Percentiles rank a stretch among this genome's conserved stretches.
Conservation (phyloP, 805 yeast genomes). For the Saccharomycopsis microspora region DNA sequence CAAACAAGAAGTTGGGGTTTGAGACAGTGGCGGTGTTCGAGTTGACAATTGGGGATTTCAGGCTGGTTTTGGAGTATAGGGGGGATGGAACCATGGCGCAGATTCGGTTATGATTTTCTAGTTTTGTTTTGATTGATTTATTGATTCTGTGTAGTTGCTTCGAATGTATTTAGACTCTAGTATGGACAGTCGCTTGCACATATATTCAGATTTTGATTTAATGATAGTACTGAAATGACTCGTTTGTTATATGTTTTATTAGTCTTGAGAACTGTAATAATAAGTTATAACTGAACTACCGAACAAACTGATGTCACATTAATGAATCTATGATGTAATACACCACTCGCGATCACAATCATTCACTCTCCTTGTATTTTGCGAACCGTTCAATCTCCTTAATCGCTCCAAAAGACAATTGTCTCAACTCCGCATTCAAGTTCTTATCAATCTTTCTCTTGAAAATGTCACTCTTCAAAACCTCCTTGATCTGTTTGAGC, state of each 20-base stretch:
- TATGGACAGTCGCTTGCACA: too few relatives aligned
- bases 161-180: too few relatives aligned
- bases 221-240: too few relatives aligned
- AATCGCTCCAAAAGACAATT: slow-evolving; percentile 54
- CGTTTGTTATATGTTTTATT: too few relatives aligned
- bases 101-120: slow-evolving; percentile 19
- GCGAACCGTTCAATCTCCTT: slow-evolving; percentile 65
- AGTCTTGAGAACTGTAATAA: too few relatives aligned
- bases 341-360: background rate
- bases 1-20: slow-evolving; percentile 38
- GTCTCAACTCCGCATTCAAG: slow-evolving; percentile 42
- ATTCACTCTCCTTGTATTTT: slow-evolving; percentile 52
- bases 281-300: too few relatives aligned
- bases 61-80: slow-evolving; percentile 31
- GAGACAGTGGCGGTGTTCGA: slow-evolving; percentile 34
- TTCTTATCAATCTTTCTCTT: slow-evolving; percentile 52
- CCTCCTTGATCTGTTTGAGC: slow-evolving; percentile 23
- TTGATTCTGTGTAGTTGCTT: slow-evolving; percentile 12
- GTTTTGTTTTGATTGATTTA: slow-evolving; percentile 41
- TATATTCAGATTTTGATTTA: too few relatives aligned
- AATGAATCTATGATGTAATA: too few relatives aligned
- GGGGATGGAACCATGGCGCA: slow-evolving; percentile 34
- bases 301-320: too few relatives aligned
- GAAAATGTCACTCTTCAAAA: slow-evolving; percentile 10
- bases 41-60: slow-evolving; percentile 29